Evolutionary conservation across 2,329 filamentous ascomycete genomes (phyloP).

Genomic region (Calycina herbarum): DNA sequence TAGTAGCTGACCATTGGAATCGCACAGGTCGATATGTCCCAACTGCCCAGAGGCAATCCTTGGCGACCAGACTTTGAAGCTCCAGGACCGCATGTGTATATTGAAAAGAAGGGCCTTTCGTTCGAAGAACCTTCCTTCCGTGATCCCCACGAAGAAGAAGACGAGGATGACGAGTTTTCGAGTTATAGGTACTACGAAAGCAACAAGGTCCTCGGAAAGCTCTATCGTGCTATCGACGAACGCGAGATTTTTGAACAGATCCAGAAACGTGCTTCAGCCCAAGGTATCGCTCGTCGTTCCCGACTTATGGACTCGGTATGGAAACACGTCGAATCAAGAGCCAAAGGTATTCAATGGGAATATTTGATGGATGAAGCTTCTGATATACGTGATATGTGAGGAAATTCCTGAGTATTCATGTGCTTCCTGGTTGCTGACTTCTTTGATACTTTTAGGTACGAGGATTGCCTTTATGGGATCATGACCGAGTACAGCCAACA

Average conservation of each 20-base stretch:
- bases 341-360: conserved; percentile 39
- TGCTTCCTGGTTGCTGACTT: neutral
- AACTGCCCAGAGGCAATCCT: conserved; percentile 30
- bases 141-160: conserved; percentile 39
- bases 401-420: neutral
- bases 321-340: conserved; percentile 41
- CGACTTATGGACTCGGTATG: conserved; percentile 38
- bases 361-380: conserved; percentile 41
- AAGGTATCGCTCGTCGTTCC: conserved; percentile 16
- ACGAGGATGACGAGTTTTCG: conserved; percentile 50
- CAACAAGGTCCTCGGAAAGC: conserved; percentile 64
- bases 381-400: conserved; percentile 49
- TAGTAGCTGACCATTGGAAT: neutral
- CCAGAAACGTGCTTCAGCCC: conserved; percentile 23
- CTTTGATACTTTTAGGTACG: conserved; percentile 45
- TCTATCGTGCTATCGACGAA: conserved; percentile 76
- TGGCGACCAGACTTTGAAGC: conserved; percentile 55
- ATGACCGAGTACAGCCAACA: conserved; percentile 47
- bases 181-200: conserved; percentile 64
- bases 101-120: conserved; percentile 40
- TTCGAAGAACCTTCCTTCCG: conserved; percentile 15
- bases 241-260: conserved; percentile 53
- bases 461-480: conserved; percentile 49
- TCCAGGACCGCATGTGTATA: conserved; percentile 44
- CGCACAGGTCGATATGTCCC: conserved; percentile 29